Conservation (phyloP, 345 rosid species). For the Geranium rotundifolium region DNA sequence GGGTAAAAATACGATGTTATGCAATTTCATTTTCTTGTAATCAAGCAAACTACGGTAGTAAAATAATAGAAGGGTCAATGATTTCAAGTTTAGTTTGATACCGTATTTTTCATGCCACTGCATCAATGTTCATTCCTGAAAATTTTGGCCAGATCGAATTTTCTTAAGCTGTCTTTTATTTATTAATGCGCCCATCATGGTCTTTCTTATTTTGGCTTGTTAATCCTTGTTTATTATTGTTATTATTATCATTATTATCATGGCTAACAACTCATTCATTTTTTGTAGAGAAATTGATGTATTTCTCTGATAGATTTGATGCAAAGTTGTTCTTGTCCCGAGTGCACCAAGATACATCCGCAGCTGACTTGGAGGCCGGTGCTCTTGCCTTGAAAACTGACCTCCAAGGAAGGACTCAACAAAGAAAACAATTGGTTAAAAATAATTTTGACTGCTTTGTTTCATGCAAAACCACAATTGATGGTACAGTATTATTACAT, state of each 20-base stretch:
- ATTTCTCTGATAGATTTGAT: slow-evolving; percentile 81
- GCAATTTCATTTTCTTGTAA: not conserved
- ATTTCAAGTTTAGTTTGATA: not conserved
- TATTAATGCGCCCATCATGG: not conserved
- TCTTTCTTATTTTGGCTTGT: not conserved
- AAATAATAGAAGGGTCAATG: not conserved
- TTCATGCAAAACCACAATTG: slow-evolving; percentile 98
- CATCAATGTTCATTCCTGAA: not conserved
- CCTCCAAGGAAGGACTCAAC: slow-evolving; percentile 82
- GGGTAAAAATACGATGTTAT: too few species aligned
- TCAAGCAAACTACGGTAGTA: not conserved
- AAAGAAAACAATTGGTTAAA: slow-evolving; percentile 89
- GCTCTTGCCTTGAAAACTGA: slow-evolving; percentile 92
- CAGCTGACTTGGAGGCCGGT: slow-evolving; percentile 88
- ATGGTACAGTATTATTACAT: slow-evolving; percentile 44
- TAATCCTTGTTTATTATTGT: not conserved
- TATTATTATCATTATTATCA: not conserved
- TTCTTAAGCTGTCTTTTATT: not conserved
- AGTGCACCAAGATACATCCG: slow-evolving; percentile 65
- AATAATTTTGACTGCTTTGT: slow-evolving; percentile 98
- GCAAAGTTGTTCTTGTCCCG: slow-evolving; percentile 89
- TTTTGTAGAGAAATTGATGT: slow-evolving; percentile 77
- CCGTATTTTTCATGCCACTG: not conserved
- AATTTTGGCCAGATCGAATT: not conserved
- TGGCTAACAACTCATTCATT: slow-evolving; percentile 2